Evolutionary conservation across 495 filamentous ascomycete genomes (phyloP).

Genomic region (Bacidia gigantensis): DNA sequence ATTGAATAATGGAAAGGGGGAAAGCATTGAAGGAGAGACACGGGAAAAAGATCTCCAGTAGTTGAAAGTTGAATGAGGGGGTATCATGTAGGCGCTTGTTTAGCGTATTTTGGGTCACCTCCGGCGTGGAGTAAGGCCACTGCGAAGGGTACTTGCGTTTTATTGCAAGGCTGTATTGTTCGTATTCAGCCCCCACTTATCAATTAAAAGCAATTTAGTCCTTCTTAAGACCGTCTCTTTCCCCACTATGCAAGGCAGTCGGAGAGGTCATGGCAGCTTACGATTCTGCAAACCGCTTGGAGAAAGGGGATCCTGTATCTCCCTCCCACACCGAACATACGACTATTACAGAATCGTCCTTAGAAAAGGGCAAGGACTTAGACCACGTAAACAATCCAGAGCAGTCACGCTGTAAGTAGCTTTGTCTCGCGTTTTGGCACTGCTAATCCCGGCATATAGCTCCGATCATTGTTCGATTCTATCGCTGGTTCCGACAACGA

Average conservation of each 20-base stretch:
- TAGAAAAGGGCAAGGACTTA: too few species aligned
- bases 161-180: too few species aligned
- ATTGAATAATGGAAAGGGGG: background rate
- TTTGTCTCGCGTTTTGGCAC: background rate
- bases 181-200: too few species aligned
- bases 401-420: background rate
- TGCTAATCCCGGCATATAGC: background rate
- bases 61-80: background rate
- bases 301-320: background rate
- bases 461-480: background rate
- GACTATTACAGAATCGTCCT: background rate
- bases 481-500: background rate
- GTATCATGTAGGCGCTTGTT: background rate
- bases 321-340: background rate
- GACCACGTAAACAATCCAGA: too few species aligned
- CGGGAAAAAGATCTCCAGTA: slow-evolving; percentile 4
- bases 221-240: too few species aligned
- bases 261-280: background rate
- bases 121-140: too few species aligned
- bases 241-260: background rate
- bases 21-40: background rate
- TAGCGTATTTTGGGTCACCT: too few species aligned
- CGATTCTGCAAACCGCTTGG: background rate
- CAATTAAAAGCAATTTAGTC: too few species aligned
- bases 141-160: too few species aligned